Evolutionary conservation across 1,284 basidiomycete species (phyloP), one percentile per base, ranked within the genome.

Genomic region (Cryptococcus amylolentus): DNA sequence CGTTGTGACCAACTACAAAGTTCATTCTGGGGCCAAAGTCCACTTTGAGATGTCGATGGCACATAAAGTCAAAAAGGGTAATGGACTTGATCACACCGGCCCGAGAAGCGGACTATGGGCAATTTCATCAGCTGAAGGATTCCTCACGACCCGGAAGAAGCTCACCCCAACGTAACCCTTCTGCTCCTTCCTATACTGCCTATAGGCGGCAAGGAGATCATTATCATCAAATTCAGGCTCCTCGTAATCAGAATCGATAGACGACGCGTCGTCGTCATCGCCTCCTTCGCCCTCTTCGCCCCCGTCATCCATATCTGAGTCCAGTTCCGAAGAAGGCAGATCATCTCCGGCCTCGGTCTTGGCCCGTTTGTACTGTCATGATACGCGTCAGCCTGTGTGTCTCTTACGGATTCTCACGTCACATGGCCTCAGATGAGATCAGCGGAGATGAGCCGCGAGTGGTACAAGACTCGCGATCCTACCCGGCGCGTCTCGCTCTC

Each of bases 51-150:
- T 84, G 86, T 69, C 85, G 83, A 79, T 98, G 96, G 73, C 93
- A 97, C 94, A 98, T 97, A 78, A 98, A 98, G 74, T 97, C 88
- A 70, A 86, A 81, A 82, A 96, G 84, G 68, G 90, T 87, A 51
- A 98, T 84, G 26, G 81, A 81, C 67, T 92, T 88, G 62, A 98
- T 89, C 59, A 95, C 87, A 12, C 94, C 95, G 65, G 87, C 84
- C 49, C 91, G 86, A 4, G 90, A 88, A 47, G 88, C 91, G 26
- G 26, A 42, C 48, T 52, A 28, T 51, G 16, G 49, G 10, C 14
- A 10, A 28, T n/a, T 8, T n/a, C 18, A 5, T 46, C 38, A 53
- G 41, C 26, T 42, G 20, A 12, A 23, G 6, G n/a, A n/a, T 13
- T 28, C 6, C 23, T 26, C 42, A 9, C 13, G 8, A 28, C 18